Evolutionary conservation across 495 filamentous ascomycete genomes (phyloP), one percentile per base, ranked within the genome.

Genomic region (Acidomyces sp.): DNA sequence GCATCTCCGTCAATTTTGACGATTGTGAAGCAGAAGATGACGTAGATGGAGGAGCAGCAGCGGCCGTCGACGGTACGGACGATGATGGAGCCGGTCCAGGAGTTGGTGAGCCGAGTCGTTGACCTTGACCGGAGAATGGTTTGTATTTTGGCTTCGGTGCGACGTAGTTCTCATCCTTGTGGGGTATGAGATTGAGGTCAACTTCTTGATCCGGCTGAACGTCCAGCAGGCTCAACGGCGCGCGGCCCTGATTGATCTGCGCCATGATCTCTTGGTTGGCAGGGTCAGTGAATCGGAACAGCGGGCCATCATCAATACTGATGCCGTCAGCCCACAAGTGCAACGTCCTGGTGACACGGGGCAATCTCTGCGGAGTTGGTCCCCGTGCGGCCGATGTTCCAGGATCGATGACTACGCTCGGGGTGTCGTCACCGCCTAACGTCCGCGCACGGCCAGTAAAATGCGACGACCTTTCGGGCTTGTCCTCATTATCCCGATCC

Each of bases 321-420:
- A 96, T 94, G 2, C 90, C 90, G 60, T 97, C 82, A 11, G 70
- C 65, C 90, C 90, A 97, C 45, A 97, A 78, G 51, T 94, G 86
- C 27, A 97, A 69, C 13, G 72, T 74, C 27, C 86, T 75, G 28
- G 72, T 69, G 10, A 74, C 72, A n/a, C 70, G 61, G 39, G 64
- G 62, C 4, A 69, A 57, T 6, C 55, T 54, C 38, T 66, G 62
- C 13, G 66, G 55, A 6, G 51, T 37, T 32, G 37, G 18, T 22
- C 32, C 12, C 18, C 11, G 11, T 11, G 59, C 57, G 4, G 65
- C 67, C 20, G 55, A 18, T 18, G 31, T 18, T 6, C 31, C 60
- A 26, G 83, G 74, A 42, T 81, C 72, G 39, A 96, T 74, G 13
- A 72, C 61, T 34, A 75, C 67, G 46, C 79, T 86, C 18, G 82